Conservation (phyloP, 352 stramenopile genomes). For the Elongisporangium prolatum region DNA sequence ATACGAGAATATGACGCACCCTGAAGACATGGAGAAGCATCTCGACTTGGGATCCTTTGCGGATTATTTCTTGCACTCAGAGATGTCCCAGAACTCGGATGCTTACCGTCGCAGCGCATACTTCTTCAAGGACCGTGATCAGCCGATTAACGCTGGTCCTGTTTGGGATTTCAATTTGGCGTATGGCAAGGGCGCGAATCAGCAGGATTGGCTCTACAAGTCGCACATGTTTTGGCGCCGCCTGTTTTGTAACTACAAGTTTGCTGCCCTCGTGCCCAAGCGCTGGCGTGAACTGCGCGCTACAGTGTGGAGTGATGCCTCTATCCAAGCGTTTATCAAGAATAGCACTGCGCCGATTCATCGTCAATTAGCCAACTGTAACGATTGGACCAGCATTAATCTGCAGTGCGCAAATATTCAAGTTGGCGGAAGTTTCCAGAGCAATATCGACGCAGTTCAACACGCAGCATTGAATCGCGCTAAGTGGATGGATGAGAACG, state of each 20-base stretch:
- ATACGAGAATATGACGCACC: slow-evolving; percentile 58
- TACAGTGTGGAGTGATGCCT: slow-evolving; percentile 43
- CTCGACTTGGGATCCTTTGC: slow-evolving; percentile 66
- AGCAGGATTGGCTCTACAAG: slow-evolving; percentile 52
- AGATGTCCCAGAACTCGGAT: slow-evolving; percentile 57
- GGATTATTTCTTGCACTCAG: slow-evolving; percentile 68
- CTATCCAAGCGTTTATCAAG: slow-evolving; percentile 41
- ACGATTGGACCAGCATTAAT: slow-evolving; percentile 38
- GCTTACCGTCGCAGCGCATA: slow-evolving; percentile 57
- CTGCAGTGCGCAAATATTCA: slow-evolving; percentile 55
- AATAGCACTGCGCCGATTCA: slow-evolving; percentile 29
- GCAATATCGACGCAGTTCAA: slow-evolving; percentile 31
- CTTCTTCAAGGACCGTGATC: slow-evolving; percentile 66
- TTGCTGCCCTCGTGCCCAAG: slow-evolving; percentile 47
- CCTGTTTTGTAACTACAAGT: slow-evolving; percentile 68
- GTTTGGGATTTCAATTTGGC: slow-evolving; percentile 74
- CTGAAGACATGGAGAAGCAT: slow-evolving; percentile 38
- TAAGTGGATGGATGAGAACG: slow-evolving; percentile 49
- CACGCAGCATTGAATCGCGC: slow-evolving; percentile 28
- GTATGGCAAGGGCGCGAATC: slow-evolving; percentile 33
- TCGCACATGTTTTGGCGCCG: slow-evolving; percentile 55
- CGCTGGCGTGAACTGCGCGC: slow-evolving; percentile 44
- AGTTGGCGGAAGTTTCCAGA: slow-evolving; percentile 25
- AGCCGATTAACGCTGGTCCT: slow-evolving; percentile 60
- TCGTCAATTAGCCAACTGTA: slow-evolving; percentile 42